phyloP scores from a whole-genome alignment of 1,284 basidiomycete species.

The Porogramme epimiltina region DNA sequence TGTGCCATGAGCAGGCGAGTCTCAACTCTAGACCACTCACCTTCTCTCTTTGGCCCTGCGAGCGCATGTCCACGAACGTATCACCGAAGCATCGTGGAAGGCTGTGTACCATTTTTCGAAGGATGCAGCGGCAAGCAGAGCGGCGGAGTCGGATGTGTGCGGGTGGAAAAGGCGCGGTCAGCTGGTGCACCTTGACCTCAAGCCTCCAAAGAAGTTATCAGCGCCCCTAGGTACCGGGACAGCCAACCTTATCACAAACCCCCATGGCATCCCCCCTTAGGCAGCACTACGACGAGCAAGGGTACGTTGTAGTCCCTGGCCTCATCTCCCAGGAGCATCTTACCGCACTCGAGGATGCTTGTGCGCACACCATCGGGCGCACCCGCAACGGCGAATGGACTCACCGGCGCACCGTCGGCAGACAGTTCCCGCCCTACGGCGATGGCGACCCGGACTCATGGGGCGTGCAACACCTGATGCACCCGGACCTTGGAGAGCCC shows the following conservation, averaged over 20 bases:
- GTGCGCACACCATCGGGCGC: constrained; percentile 50
- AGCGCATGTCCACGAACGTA: too few relatives aligned
- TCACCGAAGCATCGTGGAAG: too few relatives aligned
- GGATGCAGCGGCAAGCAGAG: too few relatives aligned
- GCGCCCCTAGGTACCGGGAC: too few relatives aligned
- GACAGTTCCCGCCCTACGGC: constrained; percentile 80
- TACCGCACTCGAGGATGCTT: constrained; percentile 50
- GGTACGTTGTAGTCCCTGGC: constrained; percentile 70
- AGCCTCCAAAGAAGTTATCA: background rate
- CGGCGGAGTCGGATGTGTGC: too few relatives aligned
- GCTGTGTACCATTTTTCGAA: too few relatives aligned
- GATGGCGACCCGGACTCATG: constrained; percentile 65
- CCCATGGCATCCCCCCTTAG: constrained; percentile 18
- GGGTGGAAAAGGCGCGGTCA: background rate
- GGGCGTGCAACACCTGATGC: constrained; percentile 84
- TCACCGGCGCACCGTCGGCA: constrained; percentile 74
- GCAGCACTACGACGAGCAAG: constrained; percentile 58
- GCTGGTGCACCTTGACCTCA: background rate
- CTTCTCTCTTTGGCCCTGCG: too few relatives aligned
- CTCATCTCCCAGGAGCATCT: constrained; percentile 53
- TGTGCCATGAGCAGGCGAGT: too few relatives aligned
- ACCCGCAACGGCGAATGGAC: constrained; percentile 71
- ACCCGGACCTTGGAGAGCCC: constrained; percentile 64
- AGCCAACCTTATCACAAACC: background rate
- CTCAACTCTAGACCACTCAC: too few relatives aligned